Base-by-base conservation (phyloP, 768 basidiomycete genomes). In the Paxillus ammoniavirescens region DNA sequence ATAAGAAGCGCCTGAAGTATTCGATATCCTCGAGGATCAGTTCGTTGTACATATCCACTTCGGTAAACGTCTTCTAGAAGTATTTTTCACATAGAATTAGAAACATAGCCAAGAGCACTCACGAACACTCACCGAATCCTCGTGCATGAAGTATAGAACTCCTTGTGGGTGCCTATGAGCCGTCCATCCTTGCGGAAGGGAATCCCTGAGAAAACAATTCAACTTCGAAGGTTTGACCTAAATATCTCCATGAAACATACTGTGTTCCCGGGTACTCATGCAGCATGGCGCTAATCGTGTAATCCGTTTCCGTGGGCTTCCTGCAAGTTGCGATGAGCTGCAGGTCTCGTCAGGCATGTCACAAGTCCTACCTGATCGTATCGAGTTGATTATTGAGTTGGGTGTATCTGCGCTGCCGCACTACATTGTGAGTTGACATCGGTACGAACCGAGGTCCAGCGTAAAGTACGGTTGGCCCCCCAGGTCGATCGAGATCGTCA, bases 151-250 rank as follows among this genome's bases (percentile, higher is more conserved):
- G 60, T 86, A 87, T 15, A 78, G 73, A 14, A 73, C 77, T 6
- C 86, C 86, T 65, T 87, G 84, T 0, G 85, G 83, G 58, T 87
- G 86, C 2, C 72, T 66, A 33, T 71, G 68, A 1, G 75, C 63
- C 6, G 35, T 64, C 86, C 86, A 87, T 0, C 73, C 77, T 4
- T 18, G 8, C 0, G 70, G 72, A 2, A 55, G 26, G 0, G 8
- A 2, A 10, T 31, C 45, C 41, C 67, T 68, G 45, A 14, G 43
- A 43, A 50, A 0, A 1, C 1, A 28, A 18, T 6, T 51, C 38
- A 53, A 26, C 17, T 15, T 21, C 23, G 14, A 2, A 14, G 15
- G 28, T 17, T 7, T 6, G 9, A 45, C 42, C 9, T 15, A 17
- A 2, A 45, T 31, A n/a, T 10, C 17, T 38, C 14, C 4, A 21